Conservation (phyloP, 208 protist genomes). For the Trypanosoma congolense region DNA sequence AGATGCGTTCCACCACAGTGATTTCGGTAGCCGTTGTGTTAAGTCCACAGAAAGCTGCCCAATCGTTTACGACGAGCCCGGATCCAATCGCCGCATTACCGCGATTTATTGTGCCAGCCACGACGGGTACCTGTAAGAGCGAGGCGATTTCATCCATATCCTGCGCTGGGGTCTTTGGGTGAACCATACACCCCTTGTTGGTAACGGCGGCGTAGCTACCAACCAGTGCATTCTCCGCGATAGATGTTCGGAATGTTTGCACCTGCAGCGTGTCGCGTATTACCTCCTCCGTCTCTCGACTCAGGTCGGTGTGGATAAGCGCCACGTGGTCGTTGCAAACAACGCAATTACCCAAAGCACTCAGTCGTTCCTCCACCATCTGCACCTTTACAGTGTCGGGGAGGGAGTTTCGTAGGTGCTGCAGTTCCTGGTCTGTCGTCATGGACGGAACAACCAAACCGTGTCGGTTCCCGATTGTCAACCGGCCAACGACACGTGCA, state of each 20-base stretch:
- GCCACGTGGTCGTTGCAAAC: slow-evolving; percentile 99
- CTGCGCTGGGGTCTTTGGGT: slow-evolving; percentile 93
- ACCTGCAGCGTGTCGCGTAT: slow-evolving; percentile 97
- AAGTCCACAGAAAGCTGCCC: slow-evolving; percentile 97
- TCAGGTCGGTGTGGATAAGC: slow-evolving; percentile 99
- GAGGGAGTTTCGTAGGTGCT: slow-evolving; percentile 98
- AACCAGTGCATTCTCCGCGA: slow-evolving; percentile 97
- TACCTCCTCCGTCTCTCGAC: slow-evolving; percentile 99
- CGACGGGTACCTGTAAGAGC: slow-evolving; percentile 97
- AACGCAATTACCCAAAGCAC: slow-evolving; percentile 99
- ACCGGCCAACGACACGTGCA: slow-evolving; percentile 95
- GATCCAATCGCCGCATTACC: slow-evolving; percentile 93
- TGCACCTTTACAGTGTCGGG: slow-evolving; percentile 96
- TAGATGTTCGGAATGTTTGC: slow-evolving; percentile 98
- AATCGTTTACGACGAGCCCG: slow-evolving; percentile 99
- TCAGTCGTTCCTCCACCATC: slow-evolving; percentile 98
- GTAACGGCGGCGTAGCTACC: slow-evolving; percentile 97
- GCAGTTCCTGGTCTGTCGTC: slow-evolving; percentile 98
- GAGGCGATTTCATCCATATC: slow-evolving; percentile 99
- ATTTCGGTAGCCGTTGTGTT: slow-evolving; percentile 99
- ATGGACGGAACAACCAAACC: slow-evolving; percentile 98
- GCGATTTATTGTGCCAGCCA: slow-evolving; percentile 99
- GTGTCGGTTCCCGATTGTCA: slow-evolving; percentile 96
- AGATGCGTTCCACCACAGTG: slow-evolving; percentile 98
- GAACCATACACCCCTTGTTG: slow-evolving; percentile 98